phyloP scores from a whole-genome alignment of 2,329 filamentous ascomycete genomes.

The Cercospora brassicicola region DNA sequence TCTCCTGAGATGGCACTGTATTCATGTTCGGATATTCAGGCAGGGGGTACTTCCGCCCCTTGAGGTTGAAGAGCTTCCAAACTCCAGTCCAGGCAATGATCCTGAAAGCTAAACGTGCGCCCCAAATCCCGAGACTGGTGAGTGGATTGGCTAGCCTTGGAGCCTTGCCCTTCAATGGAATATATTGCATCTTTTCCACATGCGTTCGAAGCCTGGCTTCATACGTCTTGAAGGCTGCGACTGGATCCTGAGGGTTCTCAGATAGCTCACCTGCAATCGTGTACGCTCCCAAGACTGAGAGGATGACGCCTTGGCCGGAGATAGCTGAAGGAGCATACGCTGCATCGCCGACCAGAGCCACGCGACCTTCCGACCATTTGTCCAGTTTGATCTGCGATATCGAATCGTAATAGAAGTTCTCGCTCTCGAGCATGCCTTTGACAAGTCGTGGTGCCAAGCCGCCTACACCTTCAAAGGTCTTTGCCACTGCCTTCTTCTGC shows the following conservation, averaged over 20 bases:
- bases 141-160: constrained; percentile 25
- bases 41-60: background rate
- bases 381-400: constrained; percentile 42
- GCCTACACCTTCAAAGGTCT: constrained; percentile 17
- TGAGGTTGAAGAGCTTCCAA: constrained; percentile 12
- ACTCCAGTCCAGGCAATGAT: constrained; percentile 14
- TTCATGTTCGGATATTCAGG: constrained; percentile 16
- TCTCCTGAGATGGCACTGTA: background rate
- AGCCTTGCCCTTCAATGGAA: constrained; percentile 31
- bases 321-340: constrained; percentile 41
- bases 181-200: constrained; percentile 27
- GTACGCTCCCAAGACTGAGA: constrained; percentile 43
- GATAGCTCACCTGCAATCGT: constrained; percentile 42
- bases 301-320: constrained; percentile 35
- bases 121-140: constrained; percentile 15
- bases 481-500: constrained; percentile 13
- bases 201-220: constrained; percentile 22
- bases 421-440: constrained; percentile 40
- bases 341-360: constrained; percentile 42
- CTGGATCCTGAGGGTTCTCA: constrained; percentile 16
- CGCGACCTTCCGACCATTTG: constrained; percentile 37
- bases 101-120: constrained; percentile 3
- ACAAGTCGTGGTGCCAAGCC: constrained; percentile 33
- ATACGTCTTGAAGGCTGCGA: constrained; percentile 26
- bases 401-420: constrained; percentile 50